A percentile compares a stretch with the other conserved stretches of the same genome.
Conservation (phyloP, 2,329 filamentous ascomycete genomes). For the Parastagonospora nodorum region DNA sequence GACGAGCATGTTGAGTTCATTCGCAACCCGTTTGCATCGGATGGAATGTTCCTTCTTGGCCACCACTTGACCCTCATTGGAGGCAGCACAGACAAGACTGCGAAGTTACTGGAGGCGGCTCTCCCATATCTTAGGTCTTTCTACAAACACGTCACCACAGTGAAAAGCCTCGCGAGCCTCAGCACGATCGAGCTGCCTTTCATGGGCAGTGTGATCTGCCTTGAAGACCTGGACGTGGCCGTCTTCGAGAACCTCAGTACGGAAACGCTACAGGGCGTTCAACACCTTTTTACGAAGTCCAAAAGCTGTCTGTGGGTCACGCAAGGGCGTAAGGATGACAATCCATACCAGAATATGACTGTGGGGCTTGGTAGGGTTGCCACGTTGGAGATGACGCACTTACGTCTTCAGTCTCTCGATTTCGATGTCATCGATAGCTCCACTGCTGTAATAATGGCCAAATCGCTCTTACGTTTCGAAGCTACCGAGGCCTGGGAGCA, state of each 20-base stretch:
- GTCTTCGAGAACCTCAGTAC: conserved; percentile 5
- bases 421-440: neutral
- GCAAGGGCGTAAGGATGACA: neutral
- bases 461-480: neutral
- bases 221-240: conserved; percentile 7
- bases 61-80: neutral
- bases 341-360: conserved; percentile 13
- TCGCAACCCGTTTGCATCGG: neutral
- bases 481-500: neutral
- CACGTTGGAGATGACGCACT: conserved; percentile 5
- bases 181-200: too few relatives aligned
- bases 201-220: conserved; percentile 4
- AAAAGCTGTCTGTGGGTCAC: conserved; percentile 18
- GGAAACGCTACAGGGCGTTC: conserved; percentile 2
- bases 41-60: too few relatives aligned
- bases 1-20: conserved; percentile 7
- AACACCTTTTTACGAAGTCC: conserved; percentile 1
- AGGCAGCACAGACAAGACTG: neutral
- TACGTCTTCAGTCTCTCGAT: conserved; percentile 14
- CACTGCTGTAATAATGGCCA: neutral
- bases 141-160: too few relatives aligned
- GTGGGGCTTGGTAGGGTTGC: conserved; percentile 10
- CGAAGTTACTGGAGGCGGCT: too few relatives aligned
- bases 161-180: neutral
- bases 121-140: too few relatives aligned